phyloP scores from a whole-genome alignment of 2,329 filamentous ascomycete genomes.

The Helminthosporium solani region DNA sequence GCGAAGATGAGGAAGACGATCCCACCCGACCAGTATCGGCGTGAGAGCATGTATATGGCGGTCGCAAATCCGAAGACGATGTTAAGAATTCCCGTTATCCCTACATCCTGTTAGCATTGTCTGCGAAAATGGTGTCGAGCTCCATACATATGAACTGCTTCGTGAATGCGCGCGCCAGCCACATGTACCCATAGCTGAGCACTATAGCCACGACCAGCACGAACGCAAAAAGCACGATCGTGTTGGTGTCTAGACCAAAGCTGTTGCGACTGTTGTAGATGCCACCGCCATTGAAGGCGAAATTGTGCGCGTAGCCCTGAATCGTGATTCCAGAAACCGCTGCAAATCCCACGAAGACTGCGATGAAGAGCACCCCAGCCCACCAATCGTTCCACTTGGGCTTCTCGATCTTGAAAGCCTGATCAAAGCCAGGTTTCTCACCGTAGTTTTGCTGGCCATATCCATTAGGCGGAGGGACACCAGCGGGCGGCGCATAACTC shows the following conservation, averaged over 20 bases:
- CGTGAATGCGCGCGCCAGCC: slow-evolving; percentile 72
- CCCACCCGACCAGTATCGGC: slow-evolving; percentile 76
- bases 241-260: slow-evolving; percentile 77
- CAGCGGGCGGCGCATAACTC: slow-evolving; percentile 26
- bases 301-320: slow-evolving; percentile 60
- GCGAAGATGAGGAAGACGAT: slow-evolving; percentile 84
- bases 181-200: slow-evolving; percentile 76
- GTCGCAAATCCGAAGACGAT: slow-evolving; percentile 82
- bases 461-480: slow-evolving; percentile 24
- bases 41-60: slow-evolving; percentile 79
- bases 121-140: neutral
- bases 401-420: slow-evolving; percentile 77
- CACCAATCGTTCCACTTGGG: slow-evolving; percentile 92
- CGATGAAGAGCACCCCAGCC: slow-evolving; percentile 77
- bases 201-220: slow-evolving; percentile 71
- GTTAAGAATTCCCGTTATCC: slow-evolving; percentile 66
- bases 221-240: slow-evolving; percentile 80
- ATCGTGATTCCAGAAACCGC: slow-evolving; percentile 75
- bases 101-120: slow-evolving; percentile 1
- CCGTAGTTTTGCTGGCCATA: slow-evolving; percentile 31
- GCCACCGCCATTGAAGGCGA: slow-evolving; percentile 62
- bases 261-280: slow-evolving; percentile 70
- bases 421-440: slow-evolving; percentile 64
- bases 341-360: slow-evolving; percentile 70
- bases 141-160: slow-evolving; percentile 78